Percentiles rank a stretch among this genome's conserved stretches.
These are phyloP conservation scores for Fusarium poae DNA, from an alignment of 2,329 filamentous ascomycete species.

Conservation along the genomic window DNA sequence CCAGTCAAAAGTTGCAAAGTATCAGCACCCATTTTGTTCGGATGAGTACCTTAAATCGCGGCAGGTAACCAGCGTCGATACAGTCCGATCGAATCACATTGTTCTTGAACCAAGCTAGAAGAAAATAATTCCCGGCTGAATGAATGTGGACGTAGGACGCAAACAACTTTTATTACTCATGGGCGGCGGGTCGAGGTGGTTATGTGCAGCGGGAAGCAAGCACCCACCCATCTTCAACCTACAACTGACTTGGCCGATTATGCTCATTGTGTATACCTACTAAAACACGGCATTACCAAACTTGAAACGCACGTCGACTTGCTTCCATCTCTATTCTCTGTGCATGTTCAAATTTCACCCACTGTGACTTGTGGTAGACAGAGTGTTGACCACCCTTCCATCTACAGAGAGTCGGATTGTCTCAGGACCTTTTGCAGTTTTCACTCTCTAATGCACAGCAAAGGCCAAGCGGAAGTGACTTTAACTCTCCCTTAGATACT, in stretches of 20 bases:
- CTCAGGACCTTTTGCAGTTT: neutral
- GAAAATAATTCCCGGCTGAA: neutral
- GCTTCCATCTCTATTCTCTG: neutral
- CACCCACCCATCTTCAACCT: conserved; percentile 30
- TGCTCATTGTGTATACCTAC: conserved; percentile 13
- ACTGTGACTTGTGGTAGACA: neutral
- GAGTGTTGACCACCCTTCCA: neutral
- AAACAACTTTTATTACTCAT: conserved; percentile 17
- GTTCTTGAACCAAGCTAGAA: neutral
- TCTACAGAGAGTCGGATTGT: neutral
- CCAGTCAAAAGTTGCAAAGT: neutral
- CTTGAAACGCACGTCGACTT: neutral
- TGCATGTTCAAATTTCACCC: neutral
- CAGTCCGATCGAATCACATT: neutral
- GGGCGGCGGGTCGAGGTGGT: conserved; percentile 24
- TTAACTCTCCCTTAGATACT: neutral
- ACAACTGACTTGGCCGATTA: conserved; percentile 15
- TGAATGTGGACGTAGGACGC: neutral
- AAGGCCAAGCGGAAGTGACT: neutral
- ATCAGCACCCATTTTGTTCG: neutral
- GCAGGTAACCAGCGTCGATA: neutral
- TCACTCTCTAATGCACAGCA: conserved; percentile 3
- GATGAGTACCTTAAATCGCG: neutral
- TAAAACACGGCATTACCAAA: neutral
- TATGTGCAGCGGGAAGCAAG: conserved; percentile 41